Evolutionary conservation across 2,329 filamentous ascomycete genomes (phyloP).

Genomic region (Xylaria digitata): DNA sequence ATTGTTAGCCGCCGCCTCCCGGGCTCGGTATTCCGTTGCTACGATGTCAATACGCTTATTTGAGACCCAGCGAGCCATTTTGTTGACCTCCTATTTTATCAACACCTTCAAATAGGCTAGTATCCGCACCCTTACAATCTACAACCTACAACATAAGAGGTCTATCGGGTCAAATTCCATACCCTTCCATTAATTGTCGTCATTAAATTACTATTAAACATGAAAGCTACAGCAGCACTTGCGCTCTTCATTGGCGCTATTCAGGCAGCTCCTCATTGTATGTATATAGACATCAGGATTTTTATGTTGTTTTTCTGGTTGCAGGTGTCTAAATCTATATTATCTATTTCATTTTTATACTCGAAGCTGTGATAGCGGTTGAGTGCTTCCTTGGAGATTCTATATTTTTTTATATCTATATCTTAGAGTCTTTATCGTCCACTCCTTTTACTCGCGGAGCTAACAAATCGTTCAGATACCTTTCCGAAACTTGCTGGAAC

Average conservation of each 20-base stretch:
- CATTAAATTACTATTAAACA: slow-evolving; percentile 31
- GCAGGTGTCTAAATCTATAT: neutral
- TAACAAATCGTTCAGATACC: slow-evolving; percentile 42
- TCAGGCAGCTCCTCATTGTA: slow-evolving; percentile 48
- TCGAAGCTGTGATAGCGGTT: neutral
- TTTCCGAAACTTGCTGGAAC: slow-evolving; percentile 49
- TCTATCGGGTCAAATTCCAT: neutral
- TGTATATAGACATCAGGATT: slow-evolving; percentile 20
- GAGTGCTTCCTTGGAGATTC: neutral
- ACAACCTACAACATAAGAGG: neutral
- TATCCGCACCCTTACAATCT: neutral
- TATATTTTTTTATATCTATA: neutral
- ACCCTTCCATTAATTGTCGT: neutral
- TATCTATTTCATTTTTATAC: neutral
- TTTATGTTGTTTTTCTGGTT: neutral
- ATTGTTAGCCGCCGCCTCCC: slow-evolving; percentile 10
- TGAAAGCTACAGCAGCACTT: slow-evolving; percentile 40
- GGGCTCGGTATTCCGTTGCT: slow-evolving; percentile 1
- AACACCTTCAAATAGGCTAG: neutral
- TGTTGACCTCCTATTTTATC: neutral
- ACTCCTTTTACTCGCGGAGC: neutral
- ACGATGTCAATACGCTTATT: neutral
- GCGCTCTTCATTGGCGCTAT: slow-evolving; percentile 39
- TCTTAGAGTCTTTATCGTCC: neutral
- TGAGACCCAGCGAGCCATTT: neutral